A percentile compares a stretch with the other conserved stretches of the same genome.
Evolutionary conservation across 75 land plant species (phyloP).

Genomic region (Isoetes taiwanensis): DNA sequence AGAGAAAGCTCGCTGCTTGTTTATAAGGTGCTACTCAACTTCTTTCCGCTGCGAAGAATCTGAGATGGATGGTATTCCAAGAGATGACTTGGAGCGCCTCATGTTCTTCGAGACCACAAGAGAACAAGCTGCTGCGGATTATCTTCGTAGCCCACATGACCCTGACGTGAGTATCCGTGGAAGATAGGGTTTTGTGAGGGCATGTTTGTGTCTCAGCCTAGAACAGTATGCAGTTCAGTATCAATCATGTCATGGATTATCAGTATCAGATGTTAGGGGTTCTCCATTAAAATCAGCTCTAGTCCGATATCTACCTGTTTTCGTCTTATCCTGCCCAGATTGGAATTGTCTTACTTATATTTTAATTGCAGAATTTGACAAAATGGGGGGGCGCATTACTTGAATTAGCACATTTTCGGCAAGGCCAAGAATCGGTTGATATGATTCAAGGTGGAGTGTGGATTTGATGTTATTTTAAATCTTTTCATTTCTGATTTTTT

Average conservation of each 20-base stretch:
- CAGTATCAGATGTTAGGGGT: too few species aligned
- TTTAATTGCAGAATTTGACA: slow-evolving; percentile 1
- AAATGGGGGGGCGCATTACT: background rate
- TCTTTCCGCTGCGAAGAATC: too few species aligned
- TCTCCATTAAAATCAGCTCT: too few species aligned
- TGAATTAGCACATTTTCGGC: slow-evolving; percentile 5
- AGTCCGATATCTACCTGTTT: background rate
- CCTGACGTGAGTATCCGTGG: background rate
- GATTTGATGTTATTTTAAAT: background rate
- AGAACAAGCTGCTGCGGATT: background rate
- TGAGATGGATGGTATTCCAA: too few species aligned
- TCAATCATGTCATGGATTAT: too few species aligned
- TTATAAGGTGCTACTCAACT: too few species aligned
- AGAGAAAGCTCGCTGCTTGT: too few species aligned
- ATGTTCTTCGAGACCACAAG: slow-evolving; percentile 4
- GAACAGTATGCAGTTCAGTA: too few species aligned
- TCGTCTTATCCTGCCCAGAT: background rate
- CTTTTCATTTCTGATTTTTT: background rate
- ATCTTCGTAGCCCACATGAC: background rate
- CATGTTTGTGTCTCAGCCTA: too few species aligned
- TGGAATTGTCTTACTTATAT: background rate
- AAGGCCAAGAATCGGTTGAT: background rate
- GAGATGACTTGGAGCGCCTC: slow-evolving; percentile 7
- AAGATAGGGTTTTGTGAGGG: too few species aligned
- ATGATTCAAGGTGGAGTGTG: slow-evolving; percentile 3